Base-by-base conservation (phyloP, 108 stramenopile genomes). In the Chaetoceros tenuissimus region DNA sequence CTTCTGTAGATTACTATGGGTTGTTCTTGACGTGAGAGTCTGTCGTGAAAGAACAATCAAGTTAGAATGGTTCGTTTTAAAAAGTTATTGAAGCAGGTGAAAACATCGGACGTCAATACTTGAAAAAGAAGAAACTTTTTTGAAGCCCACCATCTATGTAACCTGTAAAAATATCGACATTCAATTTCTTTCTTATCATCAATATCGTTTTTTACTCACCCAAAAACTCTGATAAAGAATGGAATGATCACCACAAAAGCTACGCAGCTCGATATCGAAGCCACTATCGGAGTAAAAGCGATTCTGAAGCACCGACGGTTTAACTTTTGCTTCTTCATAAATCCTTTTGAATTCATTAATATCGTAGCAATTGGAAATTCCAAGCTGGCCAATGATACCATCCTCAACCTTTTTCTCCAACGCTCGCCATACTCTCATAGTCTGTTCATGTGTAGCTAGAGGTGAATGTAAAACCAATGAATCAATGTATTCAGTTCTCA, bases 221-320 rank as follows among this genome's bases (percentile, higher is more conserved):
- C 80, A 81, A 59, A 81, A 81, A 28, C 78, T 81, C 63, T 96
- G 91, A 69, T 96, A 96, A 46, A 62, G 68, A 31, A 96, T 85
- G 20, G 77, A 70, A 48, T 84, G 55, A 22, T 85, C 82, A 24
- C 73, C 57, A 60, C 85, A 90, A 67, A 91, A 81, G 1, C 59
- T 24, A 40, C 94, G 67, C 23, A 96, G 56, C 25, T 87, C 77
- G 23, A 68, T 66, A 58, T 96, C 94, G 52, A 84, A 96, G 40
- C 73, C 60, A 10, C 82, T 68, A 3, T 83, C 58, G 1, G 57
- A 57, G 55, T 93, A 85, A 52, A 96, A 93, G 1, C 94, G 73
- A 77, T 95, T 95, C 51, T 95, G 94, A 7, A 93, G 44, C 18
- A 93, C 82, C 19, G 61, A 51, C 21, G 91, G 91, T 73, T 91